Evolutionary conservation across 2,329 filamentous ascomycete species (phyloP), one percentile per base, ranked within the genome.

Genomic region (Beauveria bassiana): DNA sequence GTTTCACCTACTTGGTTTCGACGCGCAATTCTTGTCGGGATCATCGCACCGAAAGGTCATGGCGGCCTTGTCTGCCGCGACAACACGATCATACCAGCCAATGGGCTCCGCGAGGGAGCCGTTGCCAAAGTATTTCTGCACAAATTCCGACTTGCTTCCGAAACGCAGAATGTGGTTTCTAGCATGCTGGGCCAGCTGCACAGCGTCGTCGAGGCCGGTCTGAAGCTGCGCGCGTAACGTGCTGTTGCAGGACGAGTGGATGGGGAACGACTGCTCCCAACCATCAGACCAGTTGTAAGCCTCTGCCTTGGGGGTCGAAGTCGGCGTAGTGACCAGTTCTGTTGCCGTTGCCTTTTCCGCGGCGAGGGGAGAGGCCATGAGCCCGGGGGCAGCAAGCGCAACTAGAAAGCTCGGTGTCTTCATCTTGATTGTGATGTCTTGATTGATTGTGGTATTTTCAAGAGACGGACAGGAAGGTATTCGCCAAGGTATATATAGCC

Each of bases 41-140:
- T 90, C 83, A 63, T 90, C 87, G 66, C 87, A 89, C 22, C 86
- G 82, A 77, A 89, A 89, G 20, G 85, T 69, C 51, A 86, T 77
- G 28, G 75, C 78, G 0, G 74, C 74, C 68, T 83, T 83, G 71
- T 88, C 80, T 1, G 79, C 84, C 49, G 78, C 78, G 66, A 83
- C 75, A 38, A 90, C 75, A 62, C 82, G 80, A 59, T 86, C 82
- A 65, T 80, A 87, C 77, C 84, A 86, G 5, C 87, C 87, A 47
- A 86, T 77, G 3, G 83, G 79, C 64, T 81, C 78, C 24, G 80
- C 79, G 2, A 85, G 83, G 4, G 84, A 76, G 1, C 77, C 77
- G 58, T 82, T 78, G 51, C 87, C 85, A 68, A 90, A 90, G 74
- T 89, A 90, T 74, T 86, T 88, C 58, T 76, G 75, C 69, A 84